Evolutionary conservation across 202 grass and related monocot genomes (phyloP).

Genomic region (Zoysia matrella): DNA sequence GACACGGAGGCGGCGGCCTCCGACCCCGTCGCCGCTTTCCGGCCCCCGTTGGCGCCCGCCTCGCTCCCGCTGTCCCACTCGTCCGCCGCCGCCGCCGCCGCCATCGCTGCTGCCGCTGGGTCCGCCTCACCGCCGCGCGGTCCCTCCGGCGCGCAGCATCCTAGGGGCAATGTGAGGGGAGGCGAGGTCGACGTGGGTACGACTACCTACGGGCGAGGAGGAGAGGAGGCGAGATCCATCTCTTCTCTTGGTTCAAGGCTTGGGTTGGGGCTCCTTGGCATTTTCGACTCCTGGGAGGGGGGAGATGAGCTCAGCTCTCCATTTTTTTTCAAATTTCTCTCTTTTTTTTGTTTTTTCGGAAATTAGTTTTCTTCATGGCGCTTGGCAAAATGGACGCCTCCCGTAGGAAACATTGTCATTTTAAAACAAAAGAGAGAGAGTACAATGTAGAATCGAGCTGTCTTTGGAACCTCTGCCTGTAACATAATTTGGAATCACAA

Average conservation of each 20-base stretch:
- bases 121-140: constrained; percentile 14
- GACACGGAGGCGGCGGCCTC: constrained; percentile 50
- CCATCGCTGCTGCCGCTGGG: background rate
- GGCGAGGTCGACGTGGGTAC: background rate
- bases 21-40: constrained; percentile 45
- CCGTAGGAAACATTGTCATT: too few species aligned
- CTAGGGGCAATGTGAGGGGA: constrained; percentile 22
- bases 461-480: too few species aligned
- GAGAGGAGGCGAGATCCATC: constrained; percentile 50
- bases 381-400: background rate
- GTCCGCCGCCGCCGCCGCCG: constrained; percentile 18
- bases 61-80: constrained; percentile 50
- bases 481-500: too few species aligned
- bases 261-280: constrained; percentile 26
- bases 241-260: background rate
- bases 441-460: too few species aligned
- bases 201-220: background rate
- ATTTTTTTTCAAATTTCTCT: background rate
- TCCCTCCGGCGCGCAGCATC: constrained; percentile 40
- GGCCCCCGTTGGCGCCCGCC: constrained; percentile 27
- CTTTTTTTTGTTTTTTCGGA: background rate
- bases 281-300: constrained; percentile 38
- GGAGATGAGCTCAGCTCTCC: background rate
- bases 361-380: background rate
- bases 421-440: too few species aligned